Conservation (phyloP, 352 stramenopile genomes). For the Globisporangium cylindrosporum region DNA sequence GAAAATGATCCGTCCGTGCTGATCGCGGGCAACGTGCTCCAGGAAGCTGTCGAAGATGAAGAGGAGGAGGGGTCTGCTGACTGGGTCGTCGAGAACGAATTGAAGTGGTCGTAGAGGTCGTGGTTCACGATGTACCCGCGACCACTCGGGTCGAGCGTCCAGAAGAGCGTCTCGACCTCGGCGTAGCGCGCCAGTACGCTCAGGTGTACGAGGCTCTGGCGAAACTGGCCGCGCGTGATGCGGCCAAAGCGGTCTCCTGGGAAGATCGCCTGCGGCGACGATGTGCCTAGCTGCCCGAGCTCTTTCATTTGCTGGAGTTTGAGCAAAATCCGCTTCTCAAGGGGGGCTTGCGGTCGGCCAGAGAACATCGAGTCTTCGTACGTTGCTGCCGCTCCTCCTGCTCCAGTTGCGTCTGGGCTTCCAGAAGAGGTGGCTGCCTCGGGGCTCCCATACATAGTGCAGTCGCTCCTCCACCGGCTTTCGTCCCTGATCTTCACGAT, state of each 20-base stretch:
- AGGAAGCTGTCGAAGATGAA: conserved; percentile 4
- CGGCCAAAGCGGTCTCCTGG: conserved; percentile 65
- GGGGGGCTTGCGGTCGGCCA: conserved; percentile 20
- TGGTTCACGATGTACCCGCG: conserved; percentile 52
- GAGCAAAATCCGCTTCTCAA: conserved; percentile 56
- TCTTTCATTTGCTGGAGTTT: conserved; percentile 67
- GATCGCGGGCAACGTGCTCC: conserved; percentile 32
- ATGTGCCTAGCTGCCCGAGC: conserved; percentile 47
- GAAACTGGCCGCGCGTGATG: conserved; percentile 70
- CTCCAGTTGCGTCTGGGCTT: neutral
- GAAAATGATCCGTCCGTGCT: conserved; percentile 16
- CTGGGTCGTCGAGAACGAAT: conserved; percentile 20
- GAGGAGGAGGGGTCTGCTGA: neutral
- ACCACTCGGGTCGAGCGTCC: conserved; percentile 63
- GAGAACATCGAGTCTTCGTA: conserved; percentile 32
- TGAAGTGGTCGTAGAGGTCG: conserved; percentile 68
- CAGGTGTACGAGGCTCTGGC: conserved; percentile 67
- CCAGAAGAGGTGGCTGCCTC: conserved; percentile 24
- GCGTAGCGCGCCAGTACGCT: conserved; percentile 58
- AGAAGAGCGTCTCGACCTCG: conserved; percentile 74
- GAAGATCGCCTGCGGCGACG: conserved; percentile 59
- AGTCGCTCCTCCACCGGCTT: conserved; percentile 53
- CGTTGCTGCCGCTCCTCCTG: neutral
- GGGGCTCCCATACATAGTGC: conserved; percentile 24
- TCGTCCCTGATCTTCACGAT: conserved; percentile 73